These are phyloP conservation scores for Brasenia schreberi DNA, from an alignment of 164 flowering plant genomes.

Conservation along the genomic window DNA sequence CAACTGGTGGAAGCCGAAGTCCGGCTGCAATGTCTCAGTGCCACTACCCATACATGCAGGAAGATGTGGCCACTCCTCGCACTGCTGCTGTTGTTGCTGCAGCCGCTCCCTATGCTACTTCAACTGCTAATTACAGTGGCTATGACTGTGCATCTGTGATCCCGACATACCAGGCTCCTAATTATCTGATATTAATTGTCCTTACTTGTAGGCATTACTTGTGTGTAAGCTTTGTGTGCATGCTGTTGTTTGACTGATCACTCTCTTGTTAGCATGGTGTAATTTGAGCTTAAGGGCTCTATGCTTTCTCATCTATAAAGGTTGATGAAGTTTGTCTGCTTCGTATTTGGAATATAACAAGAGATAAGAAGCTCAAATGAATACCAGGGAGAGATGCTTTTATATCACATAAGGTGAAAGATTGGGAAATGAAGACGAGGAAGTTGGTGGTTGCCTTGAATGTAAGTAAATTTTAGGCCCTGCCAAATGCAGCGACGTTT, in stretches of 20 bases:
- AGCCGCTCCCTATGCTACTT: constrained; percentile 18
- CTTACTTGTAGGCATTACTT: neutral
- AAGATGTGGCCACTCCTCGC: constrained; percentile 9
- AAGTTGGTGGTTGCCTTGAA: too few species aligned
- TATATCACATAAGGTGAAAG: too few species aligned
- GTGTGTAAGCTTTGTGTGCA: neutral
- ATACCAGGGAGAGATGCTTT: too few species aligned
- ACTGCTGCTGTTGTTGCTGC: constrained; percentile 7
- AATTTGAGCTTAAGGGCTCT: too few species aligned
- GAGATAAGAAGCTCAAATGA: too few species aligned
- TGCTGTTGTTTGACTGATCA: neutral
- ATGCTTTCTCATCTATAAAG: too few species aligned
- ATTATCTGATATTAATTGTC: neutral
- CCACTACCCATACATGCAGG: constrained; percentile 15
- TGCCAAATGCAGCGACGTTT: too few species aligned
- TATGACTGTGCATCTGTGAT: constrained; percentile 24
- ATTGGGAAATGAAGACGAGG: too few species aligned
- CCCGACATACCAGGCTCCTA: constrained; percentile 4
- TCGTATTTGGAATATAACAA: too few species aligned
- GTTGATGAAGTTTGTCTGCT: too few species aligned
- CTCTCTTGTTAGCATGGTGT: too few species aligned
- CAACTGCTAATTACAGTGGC: constrained; percentile 23
- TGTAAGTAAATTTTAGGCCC: too few species aligned
- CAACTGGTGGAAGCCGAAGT: constrained; percentile 25
- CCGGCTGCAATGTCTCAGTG: constrained; percentile 27